These are phyloP conservation scores for Laguncularia racemosa DNA, from an alignment of 345 rosid genomes.

Conservation along the genomic window DNA sequence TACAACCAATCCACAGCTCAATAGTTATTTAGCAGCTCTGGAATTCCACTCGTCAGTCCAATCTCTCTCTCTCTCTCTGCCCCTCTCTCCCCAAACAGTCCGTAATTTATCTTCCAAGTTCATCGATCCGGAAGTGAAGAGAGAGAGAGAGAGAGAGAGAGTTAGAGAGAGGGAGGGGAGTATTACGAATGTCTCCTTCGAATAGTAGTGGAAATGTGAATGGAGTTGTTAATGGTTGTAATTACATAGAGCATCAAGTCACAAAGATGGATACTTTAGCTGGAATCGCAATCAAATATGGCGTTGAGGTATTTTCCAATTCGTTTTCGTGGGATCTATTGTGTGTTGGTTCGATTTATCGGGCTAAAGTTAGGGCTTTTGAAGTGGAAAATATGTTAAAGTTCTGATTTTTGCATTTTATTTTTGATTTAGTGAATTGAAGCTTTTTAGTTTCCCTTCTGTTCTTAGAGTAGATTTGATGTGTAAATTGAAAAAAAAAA, in stretches of 20 bases:
- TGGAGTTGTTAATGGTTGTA: conserved; percentile 14
- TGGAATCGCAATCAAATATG: conserved; percentile 67
- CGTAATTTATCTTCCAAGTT: no score
- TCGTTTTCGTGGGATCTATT: background rate
- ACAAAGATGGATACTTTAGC: conserved; percentile 64
- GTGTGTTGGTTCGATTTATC: background rate
- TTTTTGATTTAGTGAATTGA: no score
- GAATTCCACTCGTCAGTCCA: no score
- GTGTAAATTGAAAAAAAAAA: no score
- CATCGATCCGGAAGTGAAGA: no score
- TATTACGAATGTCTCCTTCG: conserved; percentile 31
- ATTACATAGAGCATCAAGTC: conserved; percentile 43
- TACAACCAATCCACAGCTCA: no score
- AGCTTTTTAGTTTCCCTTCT: no score
- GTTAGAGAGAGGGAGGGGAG: background rate
- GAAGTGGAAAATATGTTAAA: background rate
- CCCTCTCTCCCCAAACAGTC: no score
- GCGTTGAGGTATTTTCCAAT: conserved; percentile 44
- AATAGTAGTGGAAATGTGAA: conserved; percentile 9
- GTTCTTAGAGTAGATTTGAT: no score
- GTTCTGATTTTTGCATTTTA: background rate
- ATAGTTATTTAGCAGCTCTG: no score
- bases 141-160: no score
- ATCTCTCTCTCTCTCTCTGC: no score
- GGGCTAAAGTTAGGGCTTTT: background rate